Percentiles rank a stretch among this genome's conserved stretches.
Conservation (phyloP, 352 stramenopile species). For the Thraustochytrium striatum region DNA sequence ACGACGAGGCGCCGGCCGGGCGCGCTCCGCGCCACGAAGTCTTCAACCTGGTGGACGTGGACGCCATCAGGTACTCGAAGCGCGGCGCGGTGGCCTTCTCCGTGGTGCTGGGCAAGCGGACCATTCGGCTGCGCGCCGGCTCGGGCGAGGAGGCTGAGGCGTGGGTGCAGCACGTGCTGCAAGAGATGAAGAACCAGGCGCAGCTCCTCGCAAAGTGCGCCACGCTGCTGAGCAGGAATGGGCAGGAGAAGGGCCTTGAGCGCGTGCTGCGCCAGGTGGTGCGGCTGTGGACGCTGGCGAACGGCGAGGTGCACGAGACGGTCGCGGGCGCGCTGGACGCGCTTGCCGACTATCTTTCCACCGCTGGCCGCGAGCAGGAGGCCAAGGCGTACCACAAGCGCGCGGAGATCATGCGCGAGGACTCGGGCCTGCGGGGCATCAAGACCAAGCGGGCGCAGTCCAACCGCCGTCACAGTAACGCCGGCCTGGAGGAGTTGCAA, state of each 20-base stretch:
- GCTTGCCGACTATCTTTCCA: not conserved
- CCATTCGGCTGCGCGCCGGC: not conserved
- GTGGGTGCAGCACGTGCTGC: constrained; percentile 38
- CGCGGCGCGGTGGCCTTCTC: not conserved
- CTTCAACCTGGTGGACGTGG: not conserved
- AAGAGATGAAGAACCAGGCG: constrained; percentile 37
- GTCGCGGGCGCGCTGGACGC: constrained; percentile 4
- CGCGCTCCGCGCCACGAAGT: not conserved
- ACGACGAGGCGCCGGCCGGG: not conserved
- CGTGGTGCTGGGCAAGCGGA: not conserved
- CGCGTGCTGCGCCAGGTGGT: constrained; percentile 21
- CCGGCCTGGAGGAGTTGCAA: constrained; percentile 8
- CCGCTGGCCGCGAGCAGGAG: not conserved
- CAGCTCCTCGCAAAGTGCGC: constrained; percentile 25
- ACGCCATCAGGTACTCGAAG: not conserved
- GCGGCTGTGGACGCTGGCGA: constrained; percentile 17
- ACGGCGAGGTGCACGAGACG: constrained; percentile 4
- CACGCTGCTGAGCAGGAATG: constrained; percentile 1
- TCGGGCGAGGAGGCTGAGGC: constrained; percentile 32
- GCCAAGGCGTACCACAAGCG: not conserved
- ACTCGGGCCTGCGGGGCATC: not conserved
- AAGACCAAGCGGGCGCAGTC: not conserved
- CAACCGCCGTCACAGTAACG: constrained; percentile 1
- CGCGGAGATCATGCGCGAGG: constrained; percentile 1
- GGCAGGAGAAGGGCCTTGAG: not conserved